Percentiles rank a stretch among this genome's conserved stretches.
Conservation (phyloP, 1,284 basidiomycete genomes). For the Cutaneotrichosporon cutaneum region DNA sequence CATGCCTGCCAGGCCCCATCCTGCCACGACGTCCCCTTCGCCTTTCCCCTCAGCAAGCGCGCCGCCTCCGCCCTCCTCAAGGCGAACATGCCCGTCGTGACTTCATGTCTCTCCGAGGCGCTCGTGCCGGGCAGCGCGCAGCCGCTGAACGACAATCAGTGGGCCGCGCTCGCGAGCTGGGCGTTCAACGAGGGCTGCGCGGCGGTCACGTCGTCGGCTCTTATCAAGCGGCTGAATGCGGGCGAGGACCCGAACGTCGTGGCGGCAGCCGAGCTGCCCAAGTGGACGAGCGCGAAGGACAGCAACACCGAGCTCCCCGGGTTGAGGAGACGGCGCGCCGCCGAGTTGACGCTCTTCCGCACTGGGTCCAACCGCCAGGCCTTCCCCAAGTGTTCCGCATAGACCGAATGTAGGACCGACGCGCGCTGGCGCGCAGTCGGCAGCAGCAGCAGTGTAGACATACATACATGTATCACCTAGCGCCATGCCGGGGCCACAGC, state of each 20-base stretch:
- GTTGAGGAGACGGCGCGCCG: constrained; percentile 15
- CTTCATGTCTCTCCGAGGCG: constrained; percentile 9
- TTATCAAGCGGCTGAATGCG: constrained; percentile 14
- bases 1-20: constrained; percentile 12
- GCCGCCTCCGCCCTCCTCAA: constrained; percentile 12
- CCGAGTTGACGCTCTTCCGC: constrained; percentile 15
- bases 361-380: constrained; percentile 11
- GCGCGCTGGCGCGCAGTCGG: background rate
- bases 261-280: constrained; percentile 13
- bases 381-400: constrained; percentile 11
- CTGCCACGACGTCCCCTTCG: constrained; percentile 12
- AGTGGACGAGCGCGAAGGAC: constrained; percentile 11
- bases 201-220: background rate
- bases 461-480: background rate
- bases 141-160: constrained; percentile 22
- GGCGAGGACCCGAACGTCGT: constrained; percentile 16
- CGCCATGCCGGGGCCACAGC: background rate
- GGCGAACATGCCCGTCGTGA: constrained; percentile 14
- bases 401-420: background rate
- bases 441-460: too few relatives aligned
- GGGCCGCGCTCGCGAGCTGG: constrained; percentile 13
- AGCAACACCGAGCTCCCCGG: constrained; percentile 1
- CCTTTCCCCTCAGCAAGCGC: constrained; percentile 12
- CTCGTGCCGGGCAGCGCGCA: constrained; percentile 3
- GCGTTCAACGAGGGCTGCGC: constrained; percentile 20